These are phyloP conservation scores for Brettanomyces anomalus DNA, from an alignment of 805 yeast genomes.

Conservation along the genomic window DNA sequence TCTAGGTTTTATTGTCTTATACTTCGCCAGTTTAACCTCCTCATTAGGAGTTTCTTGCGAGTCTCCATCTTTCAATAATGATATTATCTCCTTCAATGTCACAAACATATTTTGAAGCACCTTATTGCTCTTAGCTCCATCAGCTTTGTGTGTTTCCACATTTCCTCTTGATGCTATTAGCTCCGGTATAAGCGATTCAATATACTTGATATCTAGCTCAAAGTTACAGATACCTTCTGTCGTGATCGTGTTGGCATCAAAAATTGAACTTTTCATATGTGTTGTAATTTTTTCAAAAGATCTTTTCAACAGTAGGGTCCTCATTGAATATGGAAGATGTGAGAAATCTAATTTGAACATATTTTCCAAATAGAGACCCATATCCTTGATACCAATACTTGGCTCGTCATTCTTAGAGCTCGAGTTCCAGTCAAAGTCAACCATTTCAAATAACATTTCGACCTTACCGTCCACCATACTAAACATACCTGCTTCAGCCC, in stretches of 20 bases:
- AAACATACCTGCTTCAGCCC: conserved; percentile 75
- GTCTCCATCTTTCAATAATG: conserved; percentile 55
- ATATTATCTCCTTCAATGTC: conserved; percentile 73
- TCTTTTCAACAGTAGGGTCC: conserved; percentile 72
- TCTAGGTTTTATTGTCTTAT: conserved; percentile 65
- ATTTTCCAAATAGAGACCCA: conserved; percentile 77
- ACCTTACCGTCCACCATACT: conserved; percentile 75
- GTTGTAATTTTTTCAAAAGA: conserved; percentile 80
- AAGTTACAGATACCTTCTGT: conserved; percentile 61
- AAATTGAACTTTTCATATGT: conserved; percentile 52
- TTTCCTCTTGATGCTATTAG: conserved; percentile 12
- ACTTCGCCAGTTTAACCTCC: conserved; percentile 49
- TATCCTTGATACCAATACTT: conserved; percentile 66
- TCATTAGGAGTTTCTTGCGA: conserved; percentile 55
- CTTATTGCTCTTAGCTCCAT: conserved; percentile 2
- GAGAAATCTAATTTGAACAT: conserved; percentile 79
- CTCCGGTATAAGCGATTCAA: conserved; percentile 47
- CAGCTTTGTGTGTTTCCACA: conserved; percentile 4
- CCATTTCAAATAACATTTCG: conserved; percentile 70
- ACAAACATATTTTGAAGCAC: conserved; percentile 31
- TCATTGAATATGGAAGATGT: conserved; percentile 68
- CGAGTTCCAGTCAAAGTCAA: conserved; percentile 80
- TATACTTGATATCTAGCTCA: conserved; percentile 67
- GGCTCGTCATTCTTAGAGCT: conserved; percentile 47
- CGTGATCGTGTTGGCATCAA: conserved; percentile 48